Evolutionary conservation across 2,329 filamentous ascomycete genomes (phyloP), one percentile per base, ranked within the genome.

Genomic region (Helminthosporium solani): DNA sequence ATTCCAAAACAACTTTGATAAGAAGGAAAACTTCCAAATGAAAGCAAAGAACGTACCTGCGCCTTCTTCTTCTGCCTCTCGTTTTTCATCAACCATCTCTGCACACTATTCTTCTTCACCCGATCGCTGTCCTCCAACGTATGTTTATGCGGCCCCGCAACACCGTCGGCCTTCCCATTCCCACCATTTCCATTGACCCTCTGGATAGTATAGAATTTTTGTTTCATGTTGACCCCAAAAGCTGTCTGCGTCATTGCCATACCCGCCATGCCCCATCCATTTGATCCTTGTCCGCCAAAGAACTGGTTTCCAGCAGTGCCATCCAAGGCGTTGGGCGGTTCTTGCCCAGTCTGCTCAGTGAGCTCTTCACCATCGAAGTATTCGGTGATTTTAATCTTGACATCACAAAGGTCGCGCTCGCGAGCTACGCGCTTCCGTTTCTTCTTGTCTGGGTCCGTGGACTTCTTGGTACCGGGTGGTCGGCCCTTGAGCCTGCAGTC

Each of bases 361-460:
- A 68, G 60, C 36, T 69, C 64, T 16, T 65, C 72, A 30, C 78
- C 80, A 8, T 85, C 80, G 43, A 86, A 85, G 70, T 88, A 88
- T 68, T 91, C 87, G 2, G 86, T 90, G 49, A 91, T 88, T 68
- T 90, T 91, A 67, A 91, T 90, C 71, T 91, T 91, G 53, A 91
- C 87, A 67, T 91, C 87, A 66, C 88, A 92, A n/a, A 90, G 76
- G 70, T 90, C 86, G 11, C 86, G 78, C 67, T 88, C 83, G 33
- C 88, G 78, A n/a, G 85, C 85, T 28, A 79, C 83, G 20, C 88
- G 83, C 70, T 89, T 90, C 30, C 88, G 80, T 69, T 90, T 90
- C 77, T 89, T 90, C 74, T 90, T 90, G 65, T 83, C 84, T 0
- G 88, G 87, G 58, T 91, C 87, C 37, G 87, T 82, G 1, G 86